phyloP scores from a whole-genome alignment of 2,329 filamentous ascomycete species.

The Trichoderma sp. region DNA sequence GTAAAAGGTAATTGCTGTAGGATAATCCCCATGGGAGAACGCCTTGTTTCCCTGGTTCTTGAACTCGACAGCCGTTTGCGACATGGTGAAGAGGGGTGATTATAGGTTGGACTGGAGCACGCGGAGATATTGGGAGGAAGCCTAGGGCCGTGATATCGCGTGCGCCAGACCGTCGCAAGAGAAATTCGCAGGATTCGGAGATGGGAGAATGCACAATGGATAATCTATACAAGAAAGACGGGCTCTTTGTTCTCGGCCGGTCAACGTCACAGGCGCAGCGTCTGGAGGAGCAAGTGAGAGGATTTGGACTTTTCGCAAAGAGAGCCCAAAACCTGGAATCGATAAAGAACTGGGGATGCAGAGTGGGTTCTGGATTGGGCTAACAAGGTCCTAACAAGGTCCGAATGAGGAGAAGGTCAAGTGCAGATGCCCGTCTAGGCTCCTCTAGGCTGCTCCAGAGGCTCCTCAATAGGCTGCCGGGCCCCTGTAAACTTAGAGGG shows the following conservation, averaged over 20 bases:
- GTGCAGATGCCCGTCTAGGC: background rate
- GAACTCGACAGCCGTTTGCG: conserved; percentile 72
- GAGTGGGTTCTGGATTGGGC: conserved; percentile 17
- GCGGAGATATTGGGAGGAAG: background rate
- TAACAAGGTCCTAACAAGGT: background rate
- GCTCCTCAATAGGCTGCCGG: background rate
- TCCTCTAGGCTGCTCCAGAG: background rate
- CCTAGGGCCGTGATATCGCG: conserved; percentile 2
- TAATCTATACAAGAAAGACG: background rate
- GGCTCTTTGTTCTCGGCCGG: background rate
- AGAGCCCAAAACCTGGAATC: conserved; percentile 15
- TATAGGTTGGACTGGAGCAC: conserved; percentile 5
- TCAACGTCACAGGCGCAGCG: background rate
- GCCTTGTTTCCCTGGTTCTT: conserved; percentile 96
- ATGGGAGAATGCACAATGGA: background rate
- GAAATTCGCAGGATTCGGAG: background rate
- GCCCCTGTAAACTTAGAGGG: background rate
- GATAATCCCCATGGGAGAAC: conserved; percentile 87
- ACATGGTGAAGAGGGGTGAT: conserved; percentile 37
- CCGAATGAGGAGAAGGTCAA: conserved; percentile 15
- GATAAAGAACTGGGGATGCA: conserved; percentile 18
- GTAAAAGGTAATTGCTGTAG: conserved; percentile 78
- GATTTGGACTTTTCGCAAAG: conserved; percentile 7
- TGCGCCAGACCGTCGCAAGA: conserved; percentile 11
- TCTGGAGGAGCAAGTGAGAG: background rate